Base-by-base conservation (phyloP, 495 filamentous ascomycete genomes). In the Penicillium odoratum region DNA sequence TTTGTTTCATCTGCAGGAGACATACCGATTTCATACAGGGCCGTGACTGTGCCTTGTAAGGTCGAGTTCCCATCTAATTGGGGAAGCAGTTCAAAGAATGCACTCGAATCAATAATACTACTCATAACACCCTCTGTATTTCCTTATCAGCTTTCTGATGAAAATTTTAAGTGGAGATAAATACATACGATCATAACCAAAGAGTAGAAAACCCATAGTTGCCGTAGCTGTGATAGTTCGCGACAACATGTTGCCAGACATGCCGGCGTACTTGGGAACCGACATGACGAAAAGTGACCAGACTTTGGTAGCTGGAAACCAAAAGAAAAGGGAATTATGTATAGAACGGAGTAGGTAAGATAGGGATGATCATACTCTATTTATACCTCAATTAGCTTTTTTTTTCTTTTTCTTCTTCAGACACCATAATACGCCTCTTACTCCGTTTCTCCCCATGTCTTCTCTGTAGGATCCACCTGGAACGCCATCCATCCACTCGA, bases 11-110 rank as follows among this genome's bases (percentile, higher is more conserved):
- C 36, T 21, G 21, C 21, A 21, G 7, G 18, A 0, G n/a, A 53
- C 64, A 25, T 60, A 72, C 70, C 88, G 40, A 91, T 81, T 65
- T 90, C 87, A 68, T 91, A 91, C 48, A 90, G 86, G 5, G 88
- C 86, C 3, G 88, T 91, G n/a, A 91, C 85, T 10, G 88, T 78
- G 18, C 86, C 88, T 65, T 90, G 86, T 78, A 88, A 86, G 0
- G 84, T 85, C 6, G 85, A 73, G 60, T 88, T 77, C 56, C 77
- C 70, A 42, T 74, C 78, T 0, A 86, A 88, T 33, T 82, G 82
- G 10, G 80, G 78, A 59, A 92, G 88, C 31, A 82, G 75, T 34
- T 81, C 61, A 64, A 85, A 88, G 75, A 92, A 91, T 7, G 80
- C 80, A 0, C 77, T 70, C 0, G 87, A 83, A 25, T 83, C 83